Evolutionary conservation across 768 basidiomycete species (phyloP), one percentile per base, ranked within the genome.

Genomic region (Psilocybe azurescens): DNA sequence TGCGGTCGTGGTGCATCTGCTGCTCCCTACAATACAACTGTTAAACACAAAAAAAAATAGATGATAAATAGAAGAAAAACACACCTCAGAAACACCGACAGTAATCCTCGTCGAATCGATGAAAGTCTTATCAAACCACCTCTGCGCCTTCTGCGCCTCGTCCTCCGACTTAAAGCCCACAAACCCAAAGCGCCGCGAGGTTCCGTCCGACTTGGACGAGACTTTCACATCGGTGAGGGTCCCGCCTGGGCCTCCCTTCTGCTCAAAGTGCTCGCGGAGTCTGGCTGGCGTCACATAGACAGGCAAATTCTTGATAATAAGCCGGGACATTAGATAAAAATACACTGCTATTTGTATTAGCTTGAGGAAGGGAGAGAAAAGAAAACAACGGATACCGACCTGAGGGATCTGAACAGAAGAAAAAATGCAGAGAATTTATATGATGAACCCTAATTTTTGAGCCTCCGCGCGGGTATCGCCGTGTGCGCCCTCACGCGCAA

Each of bases 211-310:
- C 73, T 93, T 91, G 29, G 81, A 81, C 3, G 94, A 86, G 54
- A 98, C 83, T 72, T 93, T 93, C 53, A 89, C 81, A 77, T 99
- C 97, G 3, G 97, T 99, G 50, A 97, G 82, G 1, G 82, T 85
- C 3, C 89, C 91, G 0, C 78, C 76, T 1, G 89, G 90, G 18
- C 84, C 83, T 28, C 79, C 82, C 36, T 79, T 80, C 61, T 85
- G 82, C 59, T 86, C 81, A 66, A 94, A 92, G 72, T 93, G 89
- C 56, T 84, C 83, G 52, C 84, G 81, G 14, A 95, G 84, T 16
- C 83, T 81, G 16, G 80, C 81, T 13, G 86, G 83, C 0, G 91
- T 89, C 20, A 89, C 78, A 70, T 89, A 89, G 0, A 83, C 69
- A 0, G 93, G 93, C 0, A 95, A 75, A 66, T 94, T 93, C 72